A percentile compares a stretch with the other conserved stretches of the same genome.
phyloP scores from a whole-genome alignment of 2,329 filamentous ascomycete species.

The Colletotrichum trifolii region DNA sequence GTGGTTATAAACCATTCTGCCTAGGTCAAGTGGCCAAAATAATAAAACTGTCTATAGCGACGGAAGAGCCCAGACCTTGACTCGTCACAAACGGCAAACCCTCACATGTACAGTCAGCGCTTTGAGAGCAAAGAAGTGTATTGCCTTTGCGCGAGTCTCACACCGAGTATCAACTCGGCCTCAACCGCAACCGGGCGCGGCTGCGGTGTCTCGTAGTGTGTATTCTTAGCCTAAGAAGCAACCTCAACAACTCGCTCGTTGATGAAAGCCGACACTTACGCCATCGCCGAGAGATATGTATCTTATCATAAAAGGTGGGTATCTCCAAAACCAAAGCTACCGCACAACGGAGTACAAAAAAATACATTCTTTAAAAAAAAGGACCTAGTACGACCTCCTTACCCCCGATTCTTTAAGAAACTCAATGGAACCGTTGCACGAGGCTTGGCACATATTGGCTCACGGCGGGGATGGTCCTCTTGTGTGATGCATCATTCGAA shows the following conservation, averaged over 20 bases:
- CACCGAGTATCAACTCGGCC: neutral
- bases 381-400: conserved; percentile 6
- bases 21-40: too few species aligned
- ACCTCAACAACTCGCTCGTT: conserved; percentile 20
- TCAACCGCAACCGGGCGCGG: conserved; percentile 2
- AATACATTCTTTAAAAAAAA: conserved; percentile 13
- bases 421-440: conserved; percentile 23
- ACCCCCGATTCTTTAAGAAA: conserved; percentile 19
- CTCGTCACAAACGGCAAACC: too few species aligned
- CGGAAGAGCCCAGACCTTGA: too few species aligned
- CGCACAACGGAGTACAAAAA: conserved; percentile 22
- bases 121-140: conserved; percentile 25
- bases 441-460: conserved; percentile 10
- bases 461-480: conserved; percentile 7
- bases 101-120: too few species aligned
- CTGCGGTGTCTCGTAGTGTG: neutral
- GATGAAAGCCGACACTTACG: conserved; percentile 27
- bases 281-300: neutral
- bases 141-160: conserved; percentile 8
- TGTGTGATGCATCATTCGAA: conserved; percentile 8
- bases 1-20: too few species aligned
- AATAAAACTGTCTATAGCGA: too few species aligned
- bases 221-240: neutral
- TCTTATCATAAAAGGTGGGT: conserved; percentile 38
- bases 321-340: conserved; percentile 39